A percentile compares a stretch with the other conserved stretches of the same genome.
Evolutionary conservation across 495 filamentous ascomycete species (phyloP).

Genomic region (Parathielavia appendiculata): DNA sequence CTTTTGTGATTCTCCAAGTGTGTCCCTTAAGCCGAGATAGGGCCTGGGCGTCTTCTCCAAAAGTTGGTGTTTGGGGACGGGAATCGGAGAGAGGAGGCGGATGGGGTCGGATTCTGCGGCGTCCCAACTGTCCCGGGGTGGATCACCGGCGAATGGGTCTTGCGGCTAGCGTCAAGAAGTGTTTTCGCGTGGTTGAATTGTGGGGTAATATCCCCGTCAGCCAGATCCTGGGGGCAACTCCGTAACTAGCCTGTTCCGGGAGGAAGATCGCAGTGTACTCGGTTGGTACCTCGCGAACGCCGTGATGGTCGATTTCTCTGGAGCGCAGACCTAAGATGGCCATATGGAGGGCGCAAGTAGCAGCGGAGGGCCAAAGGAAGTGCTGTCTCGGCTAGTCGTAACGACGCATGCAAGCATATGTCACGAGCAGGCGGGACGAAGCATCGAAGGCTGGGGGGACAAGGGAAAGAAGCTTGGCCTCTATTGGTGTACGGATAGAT

Average conservation of each 20-base stretch:
- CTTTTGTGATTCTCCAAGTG: not conserved
- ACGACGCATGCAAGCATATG: conserved; percentile 29
- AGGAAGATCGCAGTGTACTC: too few species aligned
- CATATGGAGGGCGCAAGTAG: not conserved
- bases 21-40: not conserved
- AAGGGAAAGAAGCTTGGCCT: conserved; percentile 26
- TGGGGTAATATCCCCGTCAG: conserved; percentile 27
- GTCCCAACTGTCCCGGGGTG: conserved; percentile 18
- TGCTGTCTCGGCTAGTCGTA: conserved; percentile 22
- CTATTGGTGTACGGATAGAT: conserved; percentile 29
- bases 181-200: conserved; percentile 30
- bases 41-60: conserved; percentile 13
- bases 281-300: not conserved
- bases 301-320: conserved; percentile 1
- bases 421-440: conserved; percentile 16
- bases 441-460: conserved; percentile 19
- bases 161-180: conserved; percentile 17
- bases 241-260: conserved; percentile 5
- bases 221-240: not conserved
- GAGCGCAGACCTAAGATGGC: not conserved
- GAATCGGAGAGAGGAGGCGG: conserved; percentile 22
- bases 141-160: conserved; percentile 10
- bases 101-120: conserved; percentile 25
- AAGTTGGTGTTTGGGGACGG: conserved; percentile 14
- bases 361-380: conserved; percentile 7